Base-by-base conservation (phyloP, 2,329 filamentous ascomycete species). In the Tricladium varicosporioides region DNA sequence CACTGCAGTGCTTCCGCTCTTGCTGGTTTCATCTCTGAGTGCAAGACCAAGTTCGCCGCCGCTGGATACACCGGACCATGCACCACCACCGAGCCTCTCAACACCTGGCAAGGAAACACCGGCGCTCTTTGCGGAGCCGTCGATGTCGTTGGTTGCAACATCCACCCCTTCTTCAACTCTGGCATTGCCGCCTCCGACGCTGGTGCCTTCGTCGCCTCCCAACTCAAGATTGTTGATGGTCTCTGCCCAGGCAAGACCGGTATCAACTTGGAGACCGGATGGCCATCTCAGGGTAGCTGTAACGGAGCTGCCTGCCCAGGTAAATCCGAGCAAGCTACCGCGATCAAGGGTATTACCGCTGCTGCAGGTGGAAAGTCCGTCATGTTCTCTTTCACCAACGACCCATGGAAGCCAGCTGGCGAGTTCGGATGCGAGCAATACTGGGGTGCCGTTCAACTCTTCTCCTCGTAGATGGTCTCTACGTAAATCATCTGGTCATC, bases 111-210 rank as follows among this genome's bases (percentile, higher is more conserved):
- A 75, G 65, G 77, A 52, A 79, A 87, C 62, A 81, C 80, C 55
- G 67, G 71, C 32, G 74, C 74, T 49, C 81, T 97, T 61, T 97
- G 93, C 82, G 67, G 69, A 36, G 82, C 80, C 67, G 80, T 97
- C 58, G 92, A 96, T 71, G 78, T 95, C 60, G 82, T 91, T 40
- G 89, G 87, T 74, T 86, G 85, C 75, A 96, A 97, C 82, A 85
- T 95, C 69, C 92, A 97, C 79, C 86, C 92, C 65, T 97, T 89
- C 88, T 97, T 97, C 88, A 95, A 95, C 80, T 71, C 84, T 47
- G 77, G 81, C 57, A 81, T 87, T 63, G 70, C 75, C 19, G 82
- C 92, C 59, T 68, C 75, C 3, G 69, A 81, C 51, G 92, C 92
- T 54, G 93, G 93, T 71, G 72, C 77, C 52, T 97, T 97, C 73